Evolutionary conservation across 108 stramenopile species (phyloP), one percentile per base, ranked within the genome.

Genomic region (Fistulifera pelliculosa): DNA sequence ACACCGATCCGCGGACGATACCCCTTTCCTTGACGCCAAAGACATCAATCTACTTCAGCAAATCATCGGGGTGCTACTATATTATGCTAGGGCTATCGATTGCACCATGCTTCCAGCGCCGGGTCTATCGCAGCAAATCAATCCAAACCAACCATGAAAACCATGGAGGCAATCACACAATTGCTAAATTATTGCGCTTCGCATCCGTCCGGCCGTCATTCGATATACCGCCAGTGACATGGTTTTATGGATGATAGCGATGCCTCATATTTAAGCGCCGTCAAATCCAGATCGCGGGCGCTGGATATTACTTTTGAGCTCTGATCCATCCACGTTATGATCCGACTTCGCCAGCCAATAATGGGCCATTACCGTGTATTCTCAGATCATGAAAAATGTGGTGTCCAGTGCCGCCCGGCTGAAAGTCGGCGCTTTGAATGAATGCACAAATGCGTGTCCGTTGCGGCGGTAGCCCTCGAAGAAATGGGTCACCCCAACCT

Each of bases 121-220:
- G 60, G 53, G 43, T 12, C 41, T 16, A 14, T 78, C 18, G 54
- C 70, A 50, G 28, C 60, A 19, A 41, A 58, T 40, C 70, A 74
- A 53, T 17, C 69, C 8, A 11, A 43, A 25, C 49, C 68, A 2
- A 67, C 66, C 21, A 3, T 17, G 6, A 53, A 60, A 15, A 67
- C 60, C 7, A 23, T 41, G 23, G 11, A 35, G 13, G 58, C 49
- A 17, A 35, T 65, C 28, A 38, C 41, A 39, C 60, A 66, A 47
- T 62, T 80, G 24, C 61, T 80, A 27, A 65, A 80, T 35, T 75
- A 80, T 40, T 45, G 47, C 4, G 71, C 76, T 40, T 59, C 72
- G 21, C 68, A 78, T 45, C 72, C 66, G n/a, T 12, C 39, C 71
- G 43, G 68, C 78, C 41, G 64, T 40, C 6, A 19, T 73, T 13